A percentile compares a stretch with the other conserved stretches of the same genome.
These are phyloP conservation scores for Marchantia paleacea DNA, from an alignment of 225 moss, liverwort and hornwort species.

Conservation along the genomic window DNA sequence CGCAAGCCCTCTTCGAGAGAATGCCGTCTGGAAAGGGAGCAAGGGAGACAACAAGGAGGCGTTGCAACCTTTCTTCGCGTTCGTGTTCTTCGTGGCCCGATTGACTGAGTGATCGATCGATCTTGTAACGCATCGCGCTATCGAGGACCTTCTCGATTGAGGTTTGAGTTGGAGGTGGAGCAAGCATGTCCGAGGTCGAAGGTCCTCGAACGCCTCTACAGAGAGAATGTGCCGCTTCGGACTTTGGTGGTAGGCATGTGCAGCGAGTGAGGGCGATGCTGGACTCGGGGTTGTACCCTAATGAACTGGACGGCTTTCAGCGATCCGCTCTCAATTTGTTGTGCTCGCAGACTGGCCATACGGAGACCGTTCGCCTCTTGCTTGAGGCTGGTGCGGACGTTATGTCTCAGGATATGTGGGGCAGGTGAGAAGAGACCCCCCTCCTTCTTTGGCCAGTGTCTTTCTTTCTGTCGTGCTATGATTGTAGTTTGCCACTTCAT, in stretches of 20 bases:
- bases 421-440: constrained; percentile 32
- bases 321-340: constrained; percentile 43
- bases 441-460: background rate
- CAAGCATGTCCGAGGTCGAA: constrained; percentile 13
- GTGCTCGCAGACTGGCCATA: constrained; percentile 39
- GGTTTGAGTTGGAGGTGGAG: background rate
- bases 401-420: constrained; percentile 44
- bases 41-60: too few species aligned
- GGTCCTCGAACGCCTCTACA: constrained; percentile 35
- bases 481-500: background rate
- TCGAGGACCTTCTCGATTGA: too few species aligned
- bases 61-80: too few species aligned
- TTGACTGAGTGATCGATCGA: too few species aligned
- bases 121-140: too few species aligned
- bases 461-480: background rate
- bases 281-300: constrained; percentile 42
- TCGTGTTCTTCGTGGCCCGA: too few species aligned
- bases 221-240: constrained; percentile 26
- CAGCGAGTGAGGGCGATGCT: constrained; percentile 33
- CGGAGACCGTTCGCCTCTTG: constrained; percentile 38
- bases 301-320: constrained; percentile 38
- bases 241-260: constrained; percentile 13
- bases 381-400: constrained; percentile 41
- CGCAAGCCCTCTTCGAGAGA: too few species aligned
- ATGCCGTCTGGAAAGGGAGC: too few species aligned